Conservation (phyloP, 768 basidiomycete genomes). For the Dendrothele bispora region DNA sequence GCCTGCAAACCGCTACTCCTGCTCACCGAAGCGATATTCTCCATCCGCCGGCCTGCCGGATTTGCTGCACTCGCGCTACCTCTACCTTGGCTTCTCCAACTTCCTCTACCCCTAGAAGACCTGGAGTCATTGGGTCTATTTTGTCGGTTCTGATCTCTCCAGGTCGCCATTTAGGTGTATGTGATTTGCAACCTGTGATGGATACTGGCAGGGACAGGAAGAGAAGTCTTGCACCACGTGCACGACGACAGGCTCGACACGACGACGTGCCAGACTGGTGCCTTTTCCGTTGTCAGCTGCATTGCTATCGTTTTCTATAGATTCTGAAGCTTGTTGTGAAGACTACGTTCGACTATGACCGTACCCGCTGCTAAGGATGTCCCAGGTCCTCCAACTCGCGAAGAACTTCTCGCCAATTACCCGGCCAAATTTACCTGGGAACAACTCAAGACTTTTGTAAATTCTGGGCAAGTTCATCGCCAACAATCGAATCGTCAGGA, state of each 20-base stretch:
- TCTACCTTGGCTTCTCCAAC: conserved; percentile 13
- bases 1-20: conserved; percentile 74
- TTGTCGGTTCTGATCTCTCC: neutral
- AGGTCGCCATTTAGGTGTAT: too few species aligned
- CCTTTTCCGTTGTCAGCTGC: too few species aligned
- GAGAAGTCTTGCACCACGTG: neutral
- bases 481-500: too few species aligned
- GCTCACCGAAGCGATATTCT: conserved; percentile 70
- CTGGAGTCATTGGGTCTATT: neutral
- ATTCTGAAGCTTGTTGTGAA: too few species aligned
- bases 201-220: neutral
- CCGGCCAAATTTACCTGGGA: conserved; percentile 76
- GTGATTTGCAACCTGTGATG: too few species aligned
- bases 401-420: conserved; percentile 67
- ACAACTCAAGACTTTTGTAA: conserved; percentile 75
- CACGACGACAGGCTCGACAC: too few species aligned
- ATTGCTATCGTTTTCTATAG: too few species aligned
- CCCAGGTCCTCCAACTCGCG: conserved; percentile 68
- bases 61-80: neutral
- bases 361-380: conserved; percentile 46
- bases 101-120: conserved; percentile 12
- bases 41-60: conserved; percentile 44
- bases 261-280: too few species aligned
- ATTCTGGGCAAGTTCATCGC: conserved; percentile 55
- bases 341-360: conserved; percentile 11